Evolutionary conservation across 2,329 filamentous ascomycete species (phyloP).

Genomic region (Aspergillus transmontanensis): DNA sequence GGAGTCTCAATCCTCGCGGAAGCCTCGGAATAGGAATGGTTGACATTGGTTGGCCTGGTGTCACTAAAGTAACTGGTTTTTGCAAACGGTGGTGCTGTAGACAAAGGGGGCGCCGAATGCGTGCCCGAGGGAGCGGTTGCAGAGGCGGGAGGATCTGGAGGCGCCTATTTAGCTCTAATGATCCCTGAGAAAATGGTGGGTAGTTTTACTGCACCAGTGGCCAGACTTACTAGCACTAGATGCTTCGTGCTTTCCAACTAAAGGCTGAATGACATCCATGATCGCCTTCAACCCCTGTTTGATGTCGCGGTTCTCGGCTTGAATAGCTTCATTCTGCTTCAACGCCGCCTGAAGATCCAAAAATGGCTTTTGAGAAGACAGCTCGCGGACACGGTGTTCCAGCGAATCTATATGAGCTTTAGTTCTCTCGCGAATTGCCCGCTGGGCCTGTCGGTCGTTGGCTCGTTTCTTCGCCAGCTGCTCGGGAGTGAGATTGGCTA

Average conservation of each 20-base stretch:
- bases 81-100: conserved; percentile 29
- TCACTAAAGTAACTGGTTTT: conserved; percentile 25
- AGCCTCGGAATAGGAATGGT: conserved; percentile 33
- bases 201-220: background rate
- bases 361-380: conserved; percentile 79
- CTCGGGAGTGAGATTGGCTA: conserved; percentile 83
- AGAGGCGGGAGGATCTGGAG: conserved; percentile 13
- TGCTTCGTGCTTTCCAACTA: conserved; percentile 44
- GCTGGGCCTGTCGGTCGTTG: conserved; percentile 86
- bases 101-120: conserved; percentile 21
- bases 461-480: conserved; percentile 88
- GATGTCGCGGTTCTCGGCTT: conserved; percentile 79
- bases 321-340: conserved; percentile 73
- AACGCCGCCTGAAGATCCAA: conserved; percentile 78
- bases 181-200: background rate
- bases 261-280: conserved; percentile 55
- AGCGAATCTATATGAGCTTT: conserved; percentile 76
- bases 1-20: conserved; percentile 31
- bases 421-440: conserved; percentile 80
- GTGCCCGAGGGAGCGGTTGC: conserved; percentile 19
- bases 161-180: background rate
- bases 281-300: conserved; percentile 68
- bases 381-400: conserved; percentile 71
- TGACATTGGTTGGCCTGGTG: conserved; percentile 10
- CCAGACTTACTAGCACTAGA: conserved; percentile 22